These are phyloP conservation scores for Penicillium roqueforti DNA, from an alignment of 495 filamentous ascomycete species.

Conservation along the genomic window DNA sequence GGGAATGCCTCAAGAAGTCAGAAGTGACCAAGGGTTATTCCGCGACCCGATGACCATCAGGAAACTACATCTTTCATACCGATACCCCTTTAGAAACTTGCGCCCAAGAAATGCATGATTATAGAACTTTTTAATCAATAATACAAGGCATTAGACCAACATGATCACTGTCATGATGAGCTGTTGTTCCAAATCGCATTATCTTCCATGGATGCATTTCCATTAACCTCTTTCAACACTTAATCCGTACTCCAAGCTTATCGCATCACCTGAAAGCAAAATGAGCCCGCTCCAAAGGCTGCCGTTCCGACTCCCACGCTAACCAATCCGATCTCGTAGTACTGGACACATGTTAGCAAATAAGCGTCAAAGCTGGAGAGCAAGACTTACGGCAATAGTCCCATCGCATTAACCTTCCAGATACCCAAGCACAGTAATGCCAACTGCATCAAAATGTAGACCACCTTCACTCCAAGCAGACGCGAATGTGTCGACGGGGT, in stretches of 20 bases:
- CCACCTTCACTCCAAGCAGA: slow-evolving; percentile 74
- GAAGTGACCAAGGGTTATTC: neutral
- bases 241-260: neutral
- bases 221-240: neutral
- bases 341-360: slow-evolving; percentile 41
- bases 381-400: slow-evolving; percentile 75
- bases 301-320: slow-evolving; percentile 82
- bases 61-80: neutral
- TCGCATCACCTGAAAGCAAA: slow-evolving; percentile 41
- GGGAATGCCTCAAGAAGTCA: neutral
- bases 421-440: slow-evolving; percentile 77
- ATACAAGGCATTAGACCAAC: neutral
- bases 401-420: slow-evolving; percentile 98
- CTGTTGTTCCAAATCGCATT: neutral
- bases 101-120: neutral
- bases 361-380: neutral
- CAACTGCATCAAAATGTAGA: slow-evolving; percentile 84
- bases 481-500: slow-evolving; percentile 69
- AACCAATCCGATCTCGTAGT: slow-evolving; percentile 95
- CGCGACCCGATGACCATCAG: neutral
- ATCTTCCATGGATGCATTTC: neutral
- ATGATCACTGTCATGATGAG: neutral
- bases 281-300: slow-evolving; percentile 66
- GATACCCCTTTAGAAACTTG: neutral
- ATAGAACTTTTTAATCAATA: neutral